These are phyloP conservation scores for Colletotrichum phormii DNA, from an alignment of 2,329 filamentous ascomycete species.

Conservation along the genomic window DNA sequence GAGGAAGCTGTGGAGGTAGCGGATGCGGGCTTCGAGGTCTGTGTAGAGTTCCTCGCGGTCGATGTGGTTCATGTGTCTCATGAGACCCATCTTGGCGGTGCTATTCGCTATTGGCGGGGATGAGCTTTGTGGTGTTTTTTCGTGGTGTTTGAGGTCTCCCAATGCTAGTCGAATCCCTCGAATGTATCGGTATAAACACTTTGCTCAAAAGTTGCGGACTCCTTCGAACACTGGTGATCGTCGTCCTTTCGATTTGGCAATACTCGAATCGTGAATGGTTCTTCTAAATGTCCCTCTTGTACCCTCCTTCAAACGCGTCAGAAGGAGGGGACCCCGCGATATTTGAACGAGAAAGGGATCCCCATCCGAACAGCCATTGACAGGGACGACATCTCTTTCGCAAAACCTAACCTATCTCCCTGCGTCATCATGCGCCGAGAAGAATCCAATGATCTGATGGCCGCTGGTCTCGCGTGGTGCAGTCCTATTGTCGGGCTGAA, in stretches of 20 bases:
- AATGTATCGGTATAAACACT: background rate
- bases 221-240: background rate
- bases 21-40: slow-evolving; percentile 74
- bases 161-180: background rate
- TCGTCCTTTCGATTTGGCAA: background rate
- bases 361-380: no score
- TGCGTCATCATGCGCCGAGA: slow-evolving; percentile 36
- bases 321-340: slow-evolving; percentile 8
- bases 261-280: background rate
- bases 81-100: slow-evolving; percentile 29
- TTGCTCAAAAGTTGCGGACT: background rate
- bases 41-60: slow-evolving; percentile 79
- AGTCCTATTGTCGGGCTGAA: background rate
- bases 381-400: no score
- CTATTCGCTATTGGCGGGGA: background rate
- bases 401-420: background rate
- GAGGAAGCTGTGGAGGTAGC: slow-evolving; percentile 80
- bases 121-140: background rate
- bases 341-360: slow-evolving; percentile 21
- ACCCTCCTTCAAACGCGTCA: background rate
- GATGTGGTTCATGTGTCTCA: slow-evolving; percentile 65
- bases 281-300: background rate
- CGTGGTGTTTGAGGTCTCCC: background rate
- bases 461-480: background rate
- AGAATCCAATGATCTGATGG: background rate